phyloP scores from a whole-genome alignment of 192 early-diverging fungal species.

The Podila horticola region DNA sequence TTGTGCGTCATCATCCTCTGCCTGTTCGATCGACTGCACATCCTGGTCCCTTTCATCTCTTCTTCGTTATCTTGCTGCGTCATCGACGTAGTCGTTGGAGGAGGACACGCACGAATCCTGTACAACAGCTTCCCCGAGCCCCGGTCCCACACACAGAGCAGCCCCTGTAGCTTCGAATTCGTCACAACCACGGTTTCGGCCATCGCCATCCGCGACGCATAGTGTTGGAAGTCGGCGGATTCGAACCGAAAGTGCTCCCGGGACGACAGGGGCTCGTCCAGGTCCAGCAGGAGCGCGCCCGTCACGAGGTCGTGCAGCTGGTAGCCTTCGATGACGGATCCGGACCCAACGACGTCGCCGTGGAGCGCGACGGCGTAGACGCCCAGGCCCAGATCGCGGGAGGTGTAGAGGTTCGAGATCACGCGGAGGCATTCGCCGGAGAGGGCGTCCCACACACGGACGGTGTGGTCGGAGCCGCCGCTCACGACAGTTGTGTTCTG shows the following conservation, averaged over 20 bases:
- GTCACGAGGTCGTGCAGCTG: slow-evolving; percentile 18
- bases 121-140: slow-evolving; percentile 13
- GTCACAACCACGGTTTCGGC: slow-evolving; percentile 34
- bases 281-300: slow-evolving; percentile 12
- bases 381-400: slow-evolving; percentile 20
- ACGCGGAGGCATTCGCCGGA: slow-evolving; percentile 5
- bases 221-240: slow-evolving; percentile 16
- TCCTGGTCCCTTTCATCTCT: background rate
- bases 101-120: slow-evolving; percentile 11
- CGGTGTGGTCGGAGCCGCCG: slow-evolving; percentile 39
- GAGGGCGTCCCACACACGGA: slow-evolving; percentile 38
- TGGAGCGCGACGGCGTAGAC: slow-evolving; percentile 32
- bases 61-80: background rate
- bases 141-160: slow-evolving; percentile 36
- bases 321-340: slow-evolving; percentile 36
- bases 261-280: slow-evolving; percentile 36
- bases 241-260: slow-evolving; percentile 32
- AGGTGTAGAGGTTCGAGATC: slow-evolving; percentile 21
- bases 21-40: background rate
- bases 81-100: background rate
- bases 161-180: slow-evolving; percentile 27
- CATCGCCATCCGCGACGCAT: slow-evolving; percentile 19
- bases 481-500: slow-evolving; percentile 32
- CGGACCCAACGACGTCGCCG: slow-evolving; percentile 12
- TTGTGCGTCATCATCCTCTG: background rate